Evolutionary conservation across 2,329 filamentous ascomycete species (phyloP), one percentile per base, ranked within the genome.

Genomic region (Penicillium hordei): DNA sequence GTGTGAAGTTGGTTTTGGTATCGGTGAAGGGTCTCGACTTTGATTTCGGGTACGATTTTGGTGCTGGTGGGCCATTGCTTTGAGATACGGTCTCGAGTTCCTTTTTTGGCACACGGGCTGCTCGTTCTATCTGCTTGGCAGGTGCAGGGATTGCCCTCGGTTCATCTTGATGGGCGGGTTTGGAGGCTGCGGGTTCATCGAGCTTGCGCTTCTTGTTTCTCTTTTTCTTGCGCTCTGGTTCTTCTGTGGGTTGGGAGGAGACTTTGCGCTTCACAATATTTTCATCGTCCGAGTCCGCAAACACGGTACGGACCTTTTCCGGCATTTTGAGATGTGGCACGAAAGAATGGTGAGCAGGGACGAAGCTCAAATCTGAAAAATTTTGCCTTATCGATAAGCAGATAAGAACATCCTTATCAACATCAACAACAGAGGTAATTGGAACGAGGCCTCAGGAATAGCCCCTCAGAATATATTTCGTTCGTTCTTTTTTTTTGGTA

Each of bases 201-300:
- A 65, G 63, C 63, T 75, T 71, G 29, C 67, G 64, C 52, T 74
- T 75, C 58, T 72, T 73, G 48, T 58, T 70, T 48, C 68, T 67
- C 55, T 68, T 72, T 58, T 70, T 60, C 46, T 68, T 67, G n/a
- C 53, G 55, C 15, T 36, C 58, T 9, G 23, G 33, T 0, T 65
- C 61, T 42, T 64, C 57, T 19, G 49, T 17, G 1, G 48, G 25
- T 9, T 33, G 12, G 3, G 33, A 27, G 4, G 43, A 43, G 27
- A 57, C 46, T 13, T 64, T 66, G 6, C 59, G 44, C 25, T 53
- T 40, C 40, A 59, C 56, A 5, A 34, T 5, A n/a, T 65, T 60
- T 50, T 67, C 65, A 19, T 72, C 69, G 43, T 74, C 72, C 19
- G 65, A 66, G 53, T 70, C 71, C 25, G 36, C 49, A n/a, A 57